Conservation (phyloP, 208 protist species). For the Wallacemonas sp. region DNA sequence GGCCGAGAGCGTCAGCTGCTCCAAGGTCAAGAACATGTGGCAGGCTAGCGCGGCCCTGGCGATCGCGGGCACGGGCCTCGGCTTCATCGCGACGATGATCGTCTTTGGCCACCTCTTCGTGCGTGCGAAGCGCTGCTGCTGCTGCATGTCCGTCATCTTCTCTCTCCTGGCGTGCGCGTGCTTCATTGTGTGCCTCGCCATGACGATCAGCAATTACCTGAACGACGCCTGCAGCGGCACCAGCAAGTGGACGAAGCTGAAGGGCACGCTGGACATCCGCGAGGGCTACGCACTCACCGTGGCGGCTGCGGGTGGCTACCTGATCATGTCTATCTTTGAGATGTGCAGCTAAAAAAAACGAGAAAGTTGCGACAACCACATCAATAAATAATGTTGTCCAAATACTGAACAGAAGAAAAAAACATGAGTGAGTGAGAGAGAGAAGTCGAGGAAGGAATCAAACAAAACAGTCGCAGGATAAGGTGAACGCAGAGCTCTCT, state of each 20-base stretch:
- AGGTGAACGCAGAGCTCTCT: too few species aligned
- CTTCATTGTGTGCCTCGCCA: conserved; percentile 8
- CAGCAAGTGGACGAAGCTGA: conserved; percentile 4
- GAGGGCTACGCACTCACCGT: conserved; percentile 21
- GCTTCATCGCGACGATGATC: conserved; percentile 11
- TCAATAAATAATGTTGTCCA: neutral
- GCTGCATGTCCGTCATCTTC: conserved; percentile 16
- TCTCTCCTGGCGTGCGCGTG: conserved; percentile 12
- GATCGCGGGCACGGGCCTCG: conserved; percentile 15
- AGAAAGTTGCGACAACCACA: neutral
- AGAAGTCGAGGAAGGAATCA: neutral
- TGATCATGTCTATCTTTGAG: conserved; percentile 19
- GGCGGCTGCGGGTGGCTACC: conserved; percentile 7
- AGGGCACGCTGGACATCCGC: neutral
- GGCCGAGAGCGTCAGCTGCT: neutral
- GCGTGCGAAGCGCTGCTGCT: conserved; percentile 14
- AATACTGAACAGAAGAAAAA: neutral
- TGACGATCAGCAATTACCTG: conserved; percentile 16
- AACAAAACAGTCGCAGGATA: too few species aligned
- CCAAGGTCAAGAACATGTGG: conserved; percentile 19
- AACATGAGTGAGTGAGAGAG: neutral
- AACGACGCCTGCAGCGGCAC: conserved; percentile 15
- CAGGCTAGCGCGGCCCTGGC: conserved; percentile 15
- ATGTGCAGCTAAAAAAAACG: conserved; percentile 14
- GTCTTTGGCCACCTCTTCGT: conserved; percentile 20